Evolutionary conservation across 2,329 filamentous ascomycete genomes (phyloP), one percentile per base, ranked within the genome.

Genomic region (Dactylellina leptospora): DNA sequence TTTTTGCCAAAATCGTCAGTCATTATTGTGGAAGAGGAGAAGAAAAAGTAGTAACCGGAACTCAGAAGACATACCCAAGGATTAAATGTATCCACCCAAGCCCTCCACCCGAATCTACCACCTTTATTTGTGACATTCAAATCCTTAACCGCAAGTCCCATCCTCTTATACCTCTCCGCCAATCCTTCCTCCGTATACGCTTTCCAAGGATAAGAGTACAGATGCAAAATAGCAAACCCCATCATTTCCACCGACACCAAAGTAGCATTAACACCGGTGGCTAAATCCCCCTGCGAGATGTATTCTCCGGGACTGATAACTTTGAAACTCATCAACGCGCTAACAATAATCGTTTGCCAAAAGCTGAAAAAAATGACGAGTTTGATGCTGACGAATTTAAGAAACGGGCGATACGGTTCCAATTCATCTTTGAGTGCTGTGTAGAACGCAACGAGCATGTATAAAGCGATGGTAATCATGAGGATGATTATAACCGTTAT

Each of bases 361-460:
- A 96, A 96, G 33, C 89, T 92, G 75, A 96, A 84, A 82, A 96
- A 96, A 77, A 96, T 92, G 77, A 96, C 91, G 25, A 96, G 84
- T 80, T 96, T 96, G 81, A 96, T 95, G 77, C 91, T 90, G 18
- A 92, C 78, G 23, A 96, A 87, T 80, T 96, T 96, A 74, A 93
- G 80, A 75, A 93, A 89, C 0, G 91, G 90, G 16, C 82, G 84
- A 78, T 96, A 86, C 59, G 88, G 84, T 5, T 84, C 83, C 23
- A 96, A 83, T 68, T 90, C 86, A 0, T 83, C 81, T 74, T 86
- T 87, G 47, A 95, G 83, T 79, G 96, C 91, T 27, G 90, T 79
- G 79, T 96, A 96, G 79, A 95, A 95, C 76, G 96, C 91, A 74
- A 96, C 88, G 44, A 96, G 80, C 78, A 90, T 93, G 81, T 90